Base-by-base conservation (phyloP, 805 yeast species). In the Candida taoyuanica region DNA sequence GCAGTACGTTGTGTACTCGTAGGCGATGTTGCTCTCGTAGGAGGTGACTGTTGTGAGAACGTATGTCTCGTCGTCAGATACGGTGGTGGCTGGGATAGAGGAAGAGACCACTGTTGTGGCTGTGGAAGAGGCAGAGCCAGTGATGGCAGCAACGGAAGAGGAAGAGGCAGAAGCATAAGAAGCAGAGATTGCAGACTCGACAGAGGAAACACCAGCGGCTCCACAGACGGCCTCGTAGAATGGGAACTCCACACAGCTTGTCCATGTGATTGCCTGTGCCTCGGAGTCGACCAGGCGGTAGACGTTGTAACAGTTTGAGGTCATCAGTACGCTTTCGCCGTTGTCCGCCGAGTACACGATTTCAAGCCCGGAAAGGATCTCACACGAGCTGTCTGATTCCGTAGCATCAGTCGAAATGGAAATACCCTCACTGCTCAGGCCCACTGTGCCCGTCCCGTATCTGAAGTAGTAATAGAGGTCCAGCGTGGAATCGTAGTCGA, bases 181-280 rank as follows among this genome's bases (percentile, higher is more conserved):
- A 25, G 28, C 24, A 6, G 14, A 11, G 15, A 9, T 6, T 25
- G 28, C 14, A 25, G 11, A n/a, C n/a, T 8, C 25, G 25, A 12
- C 12, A 12, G 25, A 21, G 12, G 25, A 21, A 21, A 12, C 25
- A 12, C 7, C 25, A 12, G 25, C 25, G 12, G 33, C 11, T 17
- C 43, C 39, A 41, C 56, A 53, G 5, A 42, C 24, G 3, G 42
- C 15, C 27, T 44, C 37, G 34, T 42, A 49, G 48, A 50, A 49
- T 40, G 58, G 49, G 44, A 47, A 54, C 34, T 54, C 59, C 15
- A 36, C 40, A 43, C 59, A 54, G 8, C 48, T 31, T 7, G 35
- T 23, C 59, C 59, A 54, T 14, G 43, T 42, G 20, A 54, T 34
- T 4, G 30, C 35, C 16, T 43, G 29, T 12, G 29, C 33, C 5